Conservation (phyloP, 148 eudicot genomes). For the Dysphania ambrosioides region DNA sequence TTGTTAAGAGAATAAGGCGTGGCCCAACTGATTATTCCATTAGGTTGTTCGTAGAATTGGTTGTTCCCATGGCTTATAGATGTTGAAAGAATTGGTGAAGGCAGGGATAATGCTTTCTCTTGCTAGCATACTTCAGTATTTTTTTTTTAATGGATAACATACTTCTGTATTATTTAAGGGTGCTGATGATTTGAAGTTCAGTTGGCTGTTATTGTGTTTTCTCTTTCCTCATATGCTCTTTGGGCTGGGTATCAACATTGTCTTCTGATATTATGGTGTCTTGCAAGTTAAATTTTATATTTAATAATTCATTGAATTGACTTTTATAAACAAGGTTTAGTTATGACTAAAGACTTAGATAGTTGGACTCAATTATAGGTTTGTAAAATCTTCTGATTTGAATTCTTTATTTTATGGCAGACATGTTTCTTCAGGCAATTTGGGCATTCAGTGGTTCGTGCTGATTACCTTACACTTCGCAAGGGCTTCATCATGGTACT, state of each 20-base stretch:
- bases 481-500: constrained; percentile 91
- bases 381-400: constrained; percentile 5
- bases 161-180: background rate
- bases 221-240: no score
- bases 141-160: no score
- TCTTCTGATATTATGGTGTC: background rate
- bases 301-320: background rate
- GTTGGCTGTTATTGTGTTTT: background rate
- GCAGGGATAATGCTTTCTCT: background rate
- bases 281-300: background rate
- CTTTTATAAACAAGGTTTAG: constrained; percentile 5
- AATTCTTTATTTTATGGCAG: constrained; percentile 38
- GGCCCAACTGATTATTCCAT: background rate
- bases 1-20: background rate
- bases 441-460: constrained; percentile 82
- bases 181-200: background rate
- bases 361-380: background rate
- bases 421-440: constrained; percentile 94
- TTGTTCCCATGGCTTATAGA: background rate
- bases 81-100: background rate
- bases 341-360: background rate
- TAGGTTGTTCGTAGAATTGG: background rate
- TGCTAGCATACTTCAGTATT: background rate
- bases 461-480: constrained; percentile 96
- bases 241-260: background rate